phyloP scores from a whole-genome alignment of 1,284 basidiomycete species.

The Exobasidium cylindrosporum region DNA sequence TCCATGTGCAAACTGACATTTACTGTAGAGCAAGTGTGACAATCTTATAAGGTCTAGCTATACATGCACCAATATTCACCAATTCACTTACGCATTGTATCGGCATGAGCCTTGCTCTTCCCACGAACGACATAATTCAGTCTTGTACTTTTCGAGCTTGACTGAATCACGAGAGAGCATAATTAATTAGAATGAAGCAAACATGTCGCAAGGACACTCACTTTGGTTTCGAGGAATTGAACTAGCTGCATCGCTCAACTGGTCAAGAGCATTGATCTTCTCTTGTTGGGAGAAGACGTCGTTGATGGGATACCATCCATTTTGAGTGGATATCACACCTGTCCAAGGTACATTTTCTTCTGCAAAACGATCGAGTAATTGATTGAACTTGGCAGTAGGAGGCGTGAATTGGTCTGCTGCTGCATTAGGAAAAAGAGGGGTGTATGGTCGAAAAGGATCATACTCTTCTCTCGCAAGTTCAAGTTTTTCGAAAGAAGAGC shows the following conservation, averaged over 20 bases:
- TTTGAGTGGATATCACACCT: not conserved
- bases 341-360: not conserved
- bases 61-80: constrained; percentile 59
- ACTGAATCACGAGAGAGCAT: constrained; percentile 3
- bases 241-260: not conserved
- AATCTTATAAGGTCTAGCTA: not conserved
- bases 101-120: constrained; percentile 86
- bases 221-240: not conserved
- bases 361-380: not conserved
- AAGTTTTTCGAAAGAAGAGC: too few relatives aligned
- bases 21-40: not conserved
- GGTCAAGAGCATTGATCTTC: not conserved
- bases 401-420: not conserved
- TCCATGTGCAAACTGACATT: constrained; percentile 64
- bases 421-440: too few relatives aligned
- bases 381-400: not conserved
- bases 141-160: constrained; percentile 70
- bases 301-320: constrained; percentile 1
- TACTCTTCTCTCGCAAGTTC: too few relatives aligned
- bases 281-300: not conserved
- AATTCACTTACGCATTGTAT: constrained; percentile 77
- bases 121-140: constrained; percentile 85
- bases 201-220: not conserved
- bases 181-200: not conserved
- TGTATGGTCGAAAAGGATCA: too few relatives aligned